Evolutionary conservation across 768 basidiomycete species (phyloP), one percentile per base, ranked within the genome.

Genomic region (Russula brevipes): DNA sequence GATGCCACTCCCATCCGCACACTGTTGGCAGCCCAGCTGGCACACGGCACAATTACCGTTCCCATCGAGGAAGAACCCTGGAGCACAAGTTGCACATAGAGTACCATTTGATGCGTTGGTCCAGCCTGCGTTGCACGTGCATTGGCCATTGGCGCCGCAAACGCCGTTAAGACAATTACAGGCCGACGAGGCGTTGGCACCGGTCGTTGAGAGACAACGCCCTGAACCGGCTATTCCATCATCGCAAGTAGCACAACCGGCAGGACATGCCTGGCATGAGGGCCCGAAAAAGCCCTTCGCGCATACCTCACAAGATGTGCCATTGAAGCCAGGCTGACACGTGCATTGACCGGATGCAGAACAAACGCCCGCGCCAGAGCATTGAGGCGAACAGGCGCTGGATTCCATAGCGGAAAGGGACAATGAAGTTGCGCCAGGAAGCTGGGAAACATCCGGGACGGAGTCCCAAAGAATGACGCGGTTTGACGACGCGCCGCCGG

Each of bases 111-210:
- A 75, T 1, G 80, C 85, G 0, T 82, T 81, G 2, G 82, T 83
- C 87, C 88, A 95, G 0, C 93, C 93, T 0, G 84, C 71, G 67
- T 86, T 86, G 71, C 93, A 95, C 4, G 81, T 73, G 69, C 93
- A 94, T 64, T 87, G 82, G 0, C 88, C 86, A 60, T 82, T 81
- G 0, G 80, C 66, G 1, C 81, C 81, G 73, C 93, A 96, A 50
- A 83, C 73, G 2, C 93, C 93, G 69, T 94, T 94, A 54, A 86
- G 65, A 70, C 93, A 96, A 69, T 91, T 88, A 74, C 93, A 96
- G 2, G 80, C 80, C 41, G 82, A 80, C 2, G 88, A 82, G 2
- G 79, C 76, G 66, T 85, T 83, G 41, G 74, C 70, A 35, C 83
- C 76, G 0, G 74, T 69, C 4, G 82, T 73, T 10, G 75, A 72